Base-by-base conservation (phyloP, 208 protist genomes). In the Leishmania aethiopica region DNA sequence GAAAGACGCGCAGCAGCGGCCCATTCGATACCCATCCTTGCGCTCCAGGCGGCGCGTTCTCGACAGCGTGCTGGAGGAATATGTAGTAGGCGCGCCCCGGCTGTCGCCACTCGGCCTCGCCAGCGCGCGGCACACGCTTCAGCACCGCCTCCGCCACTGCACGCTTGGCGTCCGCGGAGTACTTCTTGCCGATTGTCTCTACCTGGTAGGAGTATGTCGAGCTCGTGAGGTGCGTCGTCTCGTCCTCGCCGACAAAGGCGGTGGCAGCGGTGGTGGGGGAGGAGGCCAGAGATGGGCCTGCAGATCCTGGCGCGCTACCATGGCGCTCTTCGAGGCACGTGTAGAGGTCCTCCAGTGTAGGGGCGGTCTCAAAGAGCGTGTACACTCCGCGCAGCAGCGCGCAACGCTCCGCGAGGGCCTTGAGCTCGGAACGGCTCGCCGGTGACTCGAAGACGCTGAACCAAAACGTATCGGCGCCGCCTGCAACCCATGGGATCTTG, bases 151-250 rank as follows among this genome's bases (percentile, higher is more conserved):
- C 83, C 19, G 90, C 64, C 19, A 97, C 78, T 1, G 80, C 84
- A 60, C 75, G 75, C 84, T 96, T 96, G 72, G 83, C 85, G 42
- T 88, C 88, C 6, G 59, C 66, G 5, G 86, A 81, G 83, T 96
- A 97, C 57, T 90, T 89, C 62, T 87, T 91, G 4, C 94, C 94
- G 77, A 95, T 88, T 32, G 92, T 94, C 82, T 97, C 91, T 15
- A 97, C 89, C 32, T 84, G 80, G 77, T 93, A 95, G 42, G 66
- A 74, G 80, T 87, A 95, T 77, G 79, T 80, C n/a, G 77, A 79
- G 83, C 35, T 75, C 72, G 40, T 72, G 25, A 78, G 66, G 71
- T 86, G 88, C 42, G 62, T 35, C 59, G 42, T 59, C 60, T 89
- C 86, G 8, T 86, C 57, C 70, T 90, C 88, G 25, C 86, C 89